Evolutionary conservation across 2,329 filamentous ascomycete species (phyloP).

Genomic region (Pyrenophora seminiperda): DNA sequence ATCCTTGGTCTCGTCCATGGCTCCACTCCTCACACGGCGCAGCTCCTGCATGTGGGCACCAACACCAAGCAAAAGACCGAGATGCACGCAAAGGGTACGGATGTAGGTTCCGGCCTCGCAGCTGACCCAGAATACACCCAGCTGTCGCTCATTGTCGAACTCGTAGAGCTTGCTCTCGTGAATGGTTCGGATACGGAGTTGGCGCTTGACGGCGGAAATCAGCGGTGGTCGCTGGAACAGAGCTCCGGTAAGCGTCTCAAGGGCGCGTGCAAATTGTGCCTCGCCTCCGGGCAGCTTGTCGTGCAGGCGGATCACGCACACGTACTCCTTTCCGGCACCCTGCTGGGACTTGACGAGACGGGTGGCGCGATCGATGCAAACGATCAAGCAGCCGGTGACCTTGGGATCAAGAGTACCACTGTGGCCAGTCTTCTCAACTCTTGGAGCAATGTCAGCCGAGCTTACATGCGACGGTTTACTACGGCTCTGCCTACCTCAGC

Average conservation of each 20-base stretch:
- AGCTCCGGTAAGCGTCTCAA: constrained; percentile 94
- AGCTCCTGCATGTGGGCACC: constrained; percentile 99
- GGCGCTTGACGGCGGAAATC: constrained; percentile 98
- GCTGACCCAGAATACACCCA: constrained; percentile 99
- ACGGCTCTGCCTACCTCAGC: constrained; percentile 65
- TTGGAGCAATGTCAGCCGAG: constrained; percentile 43
- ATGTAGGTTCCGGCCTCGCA: constrained; percentile 99
- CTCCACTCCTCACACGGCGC: constrained; percentile 87
- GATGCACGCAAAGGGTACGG: constrained; percentile 93
- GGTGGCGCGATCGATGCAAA: constrained; percentile 95
- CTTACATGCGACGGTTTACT: not conserved
- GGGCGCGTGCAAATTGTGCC: constrained; percentile 87
- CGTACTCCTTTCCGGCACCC: constrained; percentile 98
- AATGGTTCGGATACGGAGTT: constrained; percentile 96
- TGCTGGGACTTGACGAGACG: constrained; percentile 98
- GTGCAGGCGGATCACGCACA: constrained; percentile 92
- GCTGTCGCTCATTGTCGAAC: constrained; percentile 97
- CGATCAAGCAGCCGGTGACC: constrained; percentile 93
- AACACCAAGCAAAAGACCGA: constrained; percentile 77
- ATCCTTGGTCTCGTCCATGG: constrained; percentile 88
- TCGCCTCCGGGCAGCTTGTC: constrained; percentile 93
- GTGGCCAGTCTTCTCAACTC: constrained; percentile 95
- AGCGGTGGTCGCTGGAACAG: constrained; percentile 96
- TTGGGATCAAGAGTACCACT: constrained; percentile 98
- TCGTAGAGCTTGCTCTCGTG: constrained; percentile 94